Base-by-base conservation (phyloP, 805 yeast genomes). In the Naumovozyma castellii region DNA sequence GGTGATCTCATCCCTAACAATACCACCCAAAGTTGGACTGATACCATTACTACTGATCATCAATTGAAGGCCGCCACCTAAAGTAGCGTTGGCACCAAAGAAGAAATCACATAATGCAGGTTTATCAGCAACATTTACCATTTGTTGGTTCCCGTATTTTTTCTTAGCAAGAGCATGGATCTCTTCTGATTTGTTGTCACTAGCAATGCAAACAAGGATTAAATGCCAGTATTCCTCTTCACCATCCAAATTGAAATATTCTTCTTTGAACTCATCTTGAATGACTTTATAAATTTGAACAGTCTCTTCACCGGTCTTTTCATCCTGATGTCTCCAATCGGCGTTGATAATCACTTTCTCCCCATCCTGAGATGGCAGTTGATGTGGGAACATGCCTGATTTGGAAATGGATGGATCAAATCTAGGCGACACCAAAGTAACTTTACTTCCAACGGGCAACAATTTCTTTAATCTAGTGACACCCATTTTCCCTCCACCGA, bases 401-500 rank as follows among this genome's bases (percentile, higher is more conserved):
- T 38, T 36, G 18, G 38, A 28, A 12, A 50, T 48, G 16, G 40
- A 39, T 1, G 40, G 34, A 30, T 51, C 54, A n/a, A 56, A 37
- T 12, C 41, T 47, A 3, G 59, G 54, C 2, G 61, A 45, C 3
- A 61, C 47, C 3, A 60, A 36, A 2, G 62, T 56, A n/a, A 61
- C 42, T 32, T 48, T 47, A 31, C 62, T 54, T 8, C 61, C 62
- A 2, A 64, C 57, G 0, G 62, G 57, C 5, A 60, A 39, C 18
- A 61, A 42, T 34, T 61, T 61, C 16, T 45, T 45, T 13, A 61
- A 33, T 39, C 66, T 48, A 1, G 64, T 59, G 14, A 48, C 36
- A 2, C 59, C 57, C 13, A 61, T 63, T 30, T 53, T 60, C n/a
- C 66, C 66, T 15, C 54, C 63, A 8, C 66, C 66, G 13, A 61